Percentiles rank a stretch among this genome's conserved stretches.
phyloP scores from a whole-genome alignment of 176 grass and related monocot species.

The Ananas comosus region DNA sequence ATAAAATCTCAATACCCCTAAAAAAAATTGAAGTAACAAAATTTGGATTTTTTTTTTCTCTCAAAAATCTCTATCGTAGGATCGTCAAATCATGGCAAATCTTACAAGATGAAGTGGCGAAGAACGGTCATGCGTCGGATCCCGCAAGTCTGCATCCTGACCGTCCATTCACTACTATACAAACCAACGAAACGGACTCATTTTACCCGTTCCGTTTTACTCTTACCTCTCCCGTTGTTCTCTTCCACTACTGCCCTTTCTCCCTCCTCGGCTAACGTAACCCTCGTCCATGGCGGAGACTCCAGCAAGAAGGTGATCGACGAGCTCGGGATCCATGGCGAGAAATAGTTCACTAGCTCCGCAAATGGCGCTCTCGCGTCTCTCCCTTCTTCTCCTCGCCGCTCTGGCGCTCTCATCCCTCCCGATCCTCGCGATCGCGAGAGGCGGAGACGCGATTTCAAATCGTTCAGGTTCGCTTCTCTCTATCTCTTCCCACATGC shows the following conservation, averaged over 20 bases:
- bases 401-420: not conserved
- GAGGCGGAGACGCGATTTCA: not conserved
- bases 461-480: not conserved
- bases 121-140: too few species aligned
- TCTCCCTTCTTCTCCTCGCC: not conserved
- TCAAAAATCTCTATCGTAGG: too few species aligned
- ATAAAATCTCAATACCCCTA: too few species aligned
- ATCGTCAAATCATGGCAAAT: too few species aligned
- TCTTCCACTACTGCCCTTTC: not conserved
- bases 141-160: too few species aligned
- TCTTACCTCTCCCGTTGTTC: not conserved
- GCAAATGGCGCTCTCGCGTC: not conserved
- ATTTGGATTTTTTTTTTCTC: too few species aligned
- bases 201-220: too few species aligned
- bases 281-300: slow-evolving; percentile 1
- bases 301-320: not conserved
- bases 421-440: not conserved
- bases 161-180: too few species aligned
- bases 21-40: too few species aligned
- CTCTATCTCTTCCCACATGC: not conserved
- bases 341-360: not conserved
- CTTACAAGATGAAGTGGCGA: too few species aligned
- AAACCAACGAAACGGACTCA: too few species aligned
- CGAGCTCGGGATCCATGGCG: not conserved
- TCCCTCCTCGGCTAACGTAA: not conserved